phyloP scores from a whole-genome alignment of 352 stramenopile species.

The Phytopythium kandeliae region DNA sequence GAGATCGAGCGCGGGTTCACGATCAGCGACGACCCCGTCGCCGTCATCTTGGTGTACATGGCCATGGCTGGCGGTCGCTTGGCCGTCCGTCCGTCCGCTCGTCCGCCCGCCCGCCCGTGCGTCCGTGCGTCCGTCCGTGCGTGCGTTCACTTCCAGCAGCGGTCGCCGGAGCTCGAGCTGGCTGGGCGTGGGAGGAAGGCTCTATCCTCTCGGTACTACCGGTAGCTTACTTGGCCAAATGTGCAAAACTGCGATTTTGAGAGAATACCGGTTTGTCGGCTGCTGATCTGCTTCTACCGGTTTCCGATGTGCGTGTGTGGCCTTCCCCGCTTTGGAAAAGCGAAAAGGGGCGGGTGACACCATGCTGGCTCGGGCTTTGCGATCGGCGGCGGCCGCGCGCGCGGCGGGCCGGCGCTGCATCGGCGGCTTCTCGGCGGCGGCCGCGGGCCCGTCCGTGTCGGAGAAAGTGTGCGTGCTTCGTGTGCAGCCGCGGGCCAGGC shows the following conservation, averaged over 20 bases:
- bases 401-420: constrained; percentile 39
- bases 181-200: too few relatives aligned
- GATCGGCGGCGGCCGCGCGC: constrained; percentile 23
- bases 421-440: constrained; percentile 31
- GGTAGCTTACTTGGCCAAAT: too few relatives aligned
- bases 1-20: constrained; percentile 73
- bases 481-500: not conserved
- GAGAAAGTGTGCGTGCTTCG: constrained; percentile 48
- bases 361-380: constrained; percentile 38
- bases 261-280: too few relatives aligned
- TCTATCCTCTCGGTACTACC: too few relatives aligned
- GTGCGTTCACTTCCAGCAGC: too few relatives aligned
- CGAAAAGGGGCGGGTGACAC: not conserved
- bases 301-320: constrained; percentile 4
- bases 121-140: too few relatives aligned
- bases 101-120: too few relatives aligned
- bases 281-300: too few relatives aligned
- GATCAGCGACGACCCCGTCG: constrained; percentile 60
- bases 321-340: not conserved
- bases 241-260: too few relatives aligned
- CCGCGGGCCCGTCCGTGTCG: constrained; percentile 33
- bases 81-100: too few relatives aligned
- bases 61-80: too few relatives aligned
- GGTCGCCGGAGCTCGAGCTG: too few relatives aligned
- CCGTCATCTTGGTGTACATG: constrained; percentile 82